Conservation (phyloP, 305 asterid genomes). For the Petunia hybrid region DNA sequence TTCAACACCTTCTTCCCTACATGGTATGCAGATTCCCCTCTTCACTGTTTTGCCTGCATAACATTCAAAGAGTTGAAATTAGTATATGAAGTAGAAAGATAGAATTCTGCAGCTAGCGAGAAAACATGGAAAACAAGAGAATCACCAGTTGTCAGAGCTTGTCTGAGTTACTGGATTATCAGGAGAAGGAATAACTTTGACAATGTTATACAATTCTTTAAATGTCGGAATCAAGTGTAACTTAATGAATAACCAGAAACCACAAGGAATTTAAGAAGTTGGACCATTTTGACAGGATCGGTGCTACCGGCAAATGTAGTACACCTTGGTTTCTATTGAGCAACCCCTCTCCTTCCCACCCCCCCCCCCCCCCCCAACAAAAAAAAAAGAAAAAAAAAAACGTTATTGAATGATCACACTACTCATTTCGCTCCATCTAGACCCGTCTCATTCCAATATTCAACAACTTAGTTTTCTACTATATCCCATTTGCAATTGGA, state of each 20-base stretch:
- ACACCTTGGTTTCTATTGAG: too few relatives aligned
- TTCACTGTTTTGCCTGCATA: constrained; percentile 31
- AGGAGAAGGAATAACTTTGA: not conserved
- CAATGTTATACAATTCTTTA: not conserved
- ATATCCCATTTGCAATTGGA: not conserved
- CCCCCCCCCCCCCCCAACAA: too few relatives aligned
- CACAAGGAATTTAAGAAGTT: not conserved
- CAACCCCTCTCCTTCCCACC: too few relatives aligned
- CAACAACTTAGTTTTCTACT: not conserved
- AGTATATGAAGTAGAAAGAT: not conserved
- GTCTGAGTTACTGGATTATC: not conserved
- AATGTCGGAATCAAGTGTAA: not conserved
- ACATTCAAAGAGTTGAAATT: not conserved
- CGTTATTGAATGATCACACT: not conserved
- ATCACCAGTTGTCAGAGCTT: not conserved
- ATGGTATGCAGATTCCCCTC: not conserved
- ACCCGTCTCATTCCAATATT: not conserved
- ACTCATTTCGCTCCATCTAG: not conserved
- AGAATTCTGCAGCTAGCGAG: not conserved
- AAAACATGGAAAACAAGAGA: not conserved
- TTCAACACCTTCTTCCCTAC: not conserved
- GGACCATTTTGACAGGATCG: too few relatives aligned
- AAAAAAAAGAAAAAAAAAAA: too few relatives aligned
- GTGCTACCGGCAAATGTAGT: too few relatives aligned
- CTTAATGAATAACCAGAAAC: not conserved